phyloP scores from a whole-genome alignment of 805 yeast genomes.

The Saccharomycopsis amapae region DNA sequence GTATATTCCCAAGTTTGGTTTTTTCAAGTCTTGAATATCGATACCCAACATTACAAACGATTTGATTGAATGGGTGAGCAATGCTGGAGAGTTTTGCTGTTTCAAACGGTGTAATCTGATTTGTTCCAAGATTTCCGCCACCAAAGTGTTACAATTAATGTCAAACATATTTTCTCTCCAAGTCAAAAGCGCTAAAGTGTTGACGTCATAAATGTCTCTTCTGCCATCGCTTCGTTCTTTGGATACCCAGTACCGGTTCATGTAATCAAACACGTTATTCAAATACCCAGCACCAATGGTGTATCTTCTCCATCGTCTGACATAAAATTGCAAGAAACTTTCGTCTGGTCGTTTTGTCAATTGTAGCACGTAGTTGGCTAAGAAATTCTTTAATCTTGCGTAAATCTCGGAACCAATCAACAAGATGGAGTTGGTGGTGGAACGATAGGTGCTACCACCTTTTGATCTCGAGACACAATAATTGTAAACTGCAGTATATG shows the following conservation, averaged over 20 bases:
- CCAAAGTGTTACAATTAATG: slow-evolving; percentile 50
- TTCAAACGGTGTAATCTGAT: slow-evolving; percentile 76
- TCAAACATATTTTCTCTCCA: slow-evolving; percentile 85
- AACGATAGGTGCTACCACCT: background rate
- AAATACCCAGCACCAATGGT: slow-evolving; percentile 87
- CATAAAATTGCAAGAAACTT: slow-evolving; percentile 73
- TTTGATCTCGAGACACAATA: slow-evolving; percentile 60
- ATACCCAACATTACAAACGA: slow-evolving; percentile 88
- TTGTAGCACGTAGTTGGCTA: slow-evolving; percentile 51
- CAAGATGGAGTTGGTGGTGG: slow-evolving; percentile 19
- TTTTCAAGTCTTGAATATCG: slow-evolving; percentile 83
- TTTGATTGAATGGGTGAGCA: slow-evolving; percentile 66
- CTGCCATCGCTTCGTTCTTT: slow-evolving; percentile 93
- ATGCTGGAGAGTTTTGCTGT: slow-evolving; percentile 58
- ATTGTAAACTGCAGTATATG: slow-evolving; percentile 88
- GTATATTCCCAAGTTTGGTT: slow-evolving; percentile 76
- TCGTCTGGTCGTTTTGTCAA: slow-evolving; percentile 46
- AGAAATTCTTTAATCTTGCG: slow-evolving; percentile 57
- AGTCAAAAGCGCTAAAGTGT: slow-evolving; percentile 75
- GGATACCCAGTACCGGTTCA: slow-evolving; percentile 96
- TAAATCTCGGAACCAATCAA: slow-evolving; percentile 90
- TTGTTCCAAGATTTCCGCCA: slow-evolving; percentile 65
- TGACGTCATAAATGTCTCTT: slow-evolving; percentile 83
- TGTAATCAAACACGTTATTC: slow-evolving; percentile 89
- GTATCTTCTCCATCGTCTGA: slow-evolving; percentile 80